Conservation (phyloP, 108 stramenopile genomes). For the Bacterosira constricta region DNA sequence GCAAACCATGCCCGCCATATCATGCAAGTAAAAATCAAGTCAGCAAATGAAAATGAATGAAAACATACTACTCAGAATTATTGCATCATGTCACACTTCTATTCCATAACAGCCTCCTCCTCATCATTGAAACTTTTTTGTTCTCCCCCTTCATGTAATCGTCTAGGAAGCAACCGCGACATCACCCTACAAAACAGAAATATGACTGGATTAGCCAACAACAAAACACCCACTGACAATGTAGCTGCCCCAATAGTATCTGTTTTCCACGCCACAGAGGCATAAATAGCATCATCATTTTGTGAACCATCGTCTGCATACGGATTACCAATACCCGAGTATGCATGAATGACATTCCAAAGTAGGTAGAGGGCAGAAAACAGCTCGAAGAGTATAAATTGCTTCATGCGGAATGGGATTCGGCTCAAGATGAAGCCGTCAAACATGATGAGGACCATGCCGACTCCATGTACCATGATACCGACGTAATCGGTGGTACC, state of each 20-base stretch:
- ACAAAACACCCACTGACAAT: constrained; percentile 7
- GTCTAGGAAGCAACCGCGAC: constrained; percentile 26
- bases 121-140: background rate
- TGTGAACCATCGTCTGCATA: constrained; percentile 20
- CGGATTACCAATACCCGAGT: constrained; percentile 43
- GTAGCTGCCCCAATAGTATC: constrained; percentile 11
- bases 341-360: constrained; percentile 42
- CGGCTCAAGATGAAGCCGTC: constrained; percentile 29
- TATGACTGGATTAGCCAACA: constrained; percentile 37
- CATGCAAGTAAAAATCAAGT: background rate
- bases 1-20: background rate
- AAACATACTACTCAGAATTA: too few species aligned
- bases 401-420: constrained; percentile 39
- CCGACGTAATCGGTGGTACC: background rate
- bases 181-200: constrained; percentile 30
- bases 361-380: constrained; percentile 27
- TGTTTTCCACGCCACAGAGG: constrained; percentile 38
- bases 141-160: background rate
- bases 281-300: constrained; percentile 52
- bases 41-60: too few species aligned
- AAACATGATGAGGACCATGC: constrained; percentile 6
- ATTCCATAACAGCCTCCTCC: background rate
- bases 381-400: constrained; percentile 31
- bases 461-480: constrained; percentile 16
- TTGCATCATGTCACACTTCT: background rate